These are phyloP conservation scores for Cystobasidium pallidum DNA, from an alignment of 1,284 basidiomycete species.

Conservation along the genomic window DNA sequence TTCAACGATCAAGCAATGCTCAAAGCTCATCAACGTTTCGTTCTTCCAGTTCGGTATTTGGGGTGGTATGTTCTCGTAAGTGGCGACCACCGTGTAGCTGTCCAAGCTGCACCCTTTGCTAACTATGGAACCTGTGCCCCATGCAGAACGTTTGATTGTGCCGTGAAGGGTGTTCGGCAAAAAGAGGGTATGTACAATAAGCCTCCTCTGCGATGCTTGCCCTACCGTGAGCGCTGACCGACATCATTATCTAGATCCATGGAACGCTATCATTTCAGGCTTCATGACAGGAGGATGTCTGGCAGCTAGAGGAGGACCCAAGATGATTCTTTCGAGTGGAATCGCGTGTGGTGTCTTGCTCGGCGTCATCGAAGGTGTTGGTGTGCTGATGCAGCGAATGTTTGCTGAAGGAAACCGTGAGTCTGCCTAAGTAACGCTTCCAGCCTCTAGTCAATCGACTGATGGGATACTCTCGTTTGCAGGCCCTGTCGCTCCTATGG, in stretches of 20 bases:
- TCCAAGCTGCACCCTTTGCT: background rate
- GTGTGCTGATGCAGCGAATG: conserved; percentile 79
- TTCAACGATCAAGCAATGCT: background rate
- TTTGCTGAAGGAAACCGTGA: conserved; percentile 58
- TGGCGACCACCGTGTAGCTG: background rate
- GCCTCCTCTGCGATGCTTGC: background rate
- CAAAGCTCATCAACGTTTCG: background rate
- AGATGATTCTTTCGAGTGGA: conserved; percentile 84
- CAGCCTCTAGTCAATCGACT: background rate
- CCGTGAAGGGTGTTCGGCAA: conserved; percentile 92
- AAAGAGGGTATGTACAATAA: conserved; percentile 66
- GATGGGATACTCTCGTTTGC: background rate
- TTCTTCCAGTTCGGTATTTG: conserved; percentile 85
- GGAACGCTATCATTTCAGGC: conserved; percentile 98
- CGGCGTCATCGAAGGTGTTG: conserved; percentile 84
- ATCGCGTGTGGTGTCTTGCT: conserved; percentile 95
- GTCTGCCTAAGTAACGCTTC: background rate
- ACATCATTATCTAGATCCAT: conserved; percentile 71
- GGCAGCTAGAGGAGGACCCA: conserved; percentile 89
- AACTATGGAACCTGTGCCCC: background rate
- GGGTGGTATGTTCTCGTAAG: conserved; percentile 64
- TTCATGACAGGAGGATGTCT: conserved; percentile 98
- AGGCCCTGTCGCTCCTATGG: conserved; percentile 31
- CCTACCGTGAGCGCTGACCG: too few species aligned
- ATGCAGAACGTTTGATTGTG: conserved; percentile 83